Percentiles rank a stretch among this genome's conserved stretches.
These are phyloP conservation scores for Trichoderma pleuroti DNA, from an alignment of 2,329 filamentous ascomycete genomes.

Conservation along the genomic window DNA sequence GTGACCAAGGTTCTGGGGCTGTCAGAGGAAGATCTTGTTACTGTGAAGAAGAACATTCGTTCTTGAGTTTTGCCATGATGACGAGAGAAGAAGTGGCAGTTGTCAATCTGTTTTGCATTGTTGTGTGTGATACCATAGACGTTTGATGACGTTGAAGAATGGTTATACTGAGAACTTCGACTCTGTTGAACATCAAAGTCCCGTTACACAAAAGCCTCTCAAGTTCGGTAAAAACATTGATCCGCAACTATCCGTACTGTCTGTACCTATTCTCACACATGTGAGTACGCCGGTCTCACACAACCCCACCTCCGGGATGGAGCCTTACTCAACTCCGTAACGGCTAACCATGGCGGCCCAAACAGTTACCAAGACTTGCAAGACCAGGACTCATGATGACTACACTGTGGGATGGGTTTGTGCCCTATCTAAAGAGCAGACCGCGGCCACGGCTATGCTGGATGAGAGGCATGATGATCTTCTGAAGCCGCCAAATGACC, in stretches of 20 bases:
- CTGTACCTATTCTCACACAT: no score
- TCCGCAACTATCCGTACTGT: no score
- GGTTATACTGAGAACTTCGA: background rate
- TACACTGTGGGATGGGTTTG: background rate
- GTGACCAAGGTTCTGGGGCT: conserved; percentile 45
- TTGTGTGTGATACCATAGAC: conserved; percentile 18
- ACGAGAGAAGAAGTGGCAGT: background rate
- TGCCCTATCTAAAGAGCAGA: background rate
- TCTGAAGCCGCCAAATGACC: background rate
- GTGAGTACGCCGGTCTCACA: background rate
- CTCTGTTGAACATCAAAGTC: background rate
- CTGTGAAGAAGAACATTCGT: conserved; percentile 47
- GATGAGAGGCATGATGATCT: background rate
- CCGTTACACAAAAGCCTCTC: background rate
- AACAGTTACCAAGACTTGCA: background rate
- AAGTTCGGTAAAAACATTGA: background rate
- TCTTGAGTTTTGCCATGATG: background rate
- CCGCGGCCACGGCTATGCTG: background rate
- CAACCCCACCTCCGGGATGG: background rate
- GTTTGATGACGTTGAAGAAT: background rate
- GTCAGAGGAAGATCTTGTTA: conserved; percentile 42
- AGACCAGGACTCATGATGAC: background rate
- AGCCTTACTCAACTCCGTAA: background rate
- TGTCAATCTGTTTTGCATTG: background rate
- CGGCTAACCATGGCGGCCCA: background rate